Conservation (phyloP, 495 filamentous ascomycete genomes). For the Mycothermus thermophilus region DNA sequence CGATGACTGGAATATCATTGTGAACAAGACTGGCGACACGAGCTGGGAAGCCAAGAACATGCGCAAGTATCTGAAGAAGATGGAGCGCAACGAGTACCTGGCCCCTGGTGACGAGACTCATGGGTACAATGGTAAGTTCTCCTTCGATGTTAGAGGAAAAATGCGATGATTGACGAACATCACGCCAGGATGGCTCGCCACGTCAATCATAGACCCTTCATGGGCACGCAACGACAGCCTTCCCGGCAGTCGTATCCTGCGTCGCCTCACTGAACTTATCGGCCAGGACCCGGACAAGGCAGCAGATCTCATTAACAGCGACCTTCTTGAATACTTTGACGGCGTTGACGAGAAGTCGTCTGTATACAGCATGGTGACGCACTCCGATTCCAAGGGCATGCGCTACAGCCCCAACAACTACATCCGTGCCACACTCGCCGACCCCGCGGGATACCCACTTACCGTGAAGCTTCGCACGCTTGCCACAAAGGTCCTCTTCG, state of each 20-base stretch:
- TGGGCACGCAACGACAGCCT: conserved; percentile 19
- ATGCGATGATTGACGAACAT: too few species aligned
- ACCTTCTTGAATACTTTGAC: conserved; percentile 26
- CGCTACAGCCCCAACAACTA: conserved; percentile 31
- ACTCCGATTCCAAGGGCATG: conserved; percentile 26
- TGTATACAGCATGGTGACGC: conserved; percentile 32
- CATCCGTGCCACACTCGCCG: conserved; percentile 31
- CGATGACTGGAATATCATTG: conserved; percentile 34
- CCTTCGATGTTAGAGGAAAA: too few species aligned
- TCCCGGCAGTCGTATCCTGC: conserved; percentile 19
- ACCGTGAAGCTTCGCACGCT: conserved; percentile 34
- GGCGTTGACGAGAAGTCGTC: conserved; percentile 26
- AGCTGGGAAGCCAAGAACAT: conserved; percentile 33
- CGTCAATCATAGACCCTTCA: conserved; percentile 20
- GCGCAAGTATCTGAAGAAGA: conserved; percentile 29
- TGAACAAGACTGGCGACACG: conserved; percentile 31
- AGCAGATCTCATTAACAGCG: conserved; percentile 19
- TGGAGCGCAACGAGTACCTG: conserved; percentile 33
- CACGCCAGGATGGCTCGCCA: conserved; percentile 29
- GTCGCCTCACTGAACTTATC: conserved; percentile 17
- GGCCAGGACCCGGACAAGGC: conserved; percentile 23
- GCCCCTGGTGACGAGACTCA: conserved; percentile 23
- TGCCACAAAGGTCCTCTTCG: conserved; percentile 34
- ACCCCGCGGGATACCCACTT: conserved; percentile 29
- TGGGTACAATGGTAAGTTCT: conserved; percentile 25